Base-by-base conservation (phyloP, 2,329 filamentous ascomycete species). In the Clonostachys chloroleuca region DNA sequence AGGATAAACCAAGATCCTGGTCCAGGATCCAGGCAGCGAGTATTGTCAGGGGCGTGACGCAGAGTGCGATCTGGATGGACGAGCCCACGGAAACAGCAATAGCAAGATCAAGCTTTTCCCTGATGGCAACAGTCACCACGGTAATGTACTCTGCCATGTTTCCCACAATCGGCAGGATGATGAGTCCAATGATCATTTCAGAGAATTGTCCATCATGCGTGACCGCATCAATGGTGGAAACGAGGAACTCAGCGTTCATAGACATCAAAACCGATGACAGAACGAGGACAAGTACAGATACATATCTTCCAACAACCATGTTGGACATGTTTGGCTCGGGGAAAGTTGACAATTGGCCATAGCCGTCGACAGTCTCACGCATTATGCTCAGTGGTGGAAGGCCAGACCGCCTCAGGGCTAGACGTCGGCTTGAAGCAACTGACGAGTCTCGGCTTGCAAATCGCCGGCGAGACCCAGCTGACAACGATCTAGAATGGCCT, bases 1-100 rank as follows among this genome's bases (percentile, higher is more conserved):
- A 90, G 54, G 86, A 84, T 43, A 90, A 72, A n/a, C 79, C 72
- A 62, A 84, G 75, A 17, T 80, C 72, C 37, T 73, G 73, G 12
- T 68, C 59, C 54, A 84, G 64, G 51, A 69, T 68, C 81, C 81
- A 84, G 13, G 78, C 80, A 10, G 82, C 72, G 3, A 84, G 64
- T 12, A 84, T 77, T 4, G 82, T 75, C 40, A 84, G 62, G 0
- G 81, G 81, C 1, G 79, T 79, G 3, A 84, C 75, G 51, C 83
- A 80, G 1, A 84, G 67, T 0, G 80, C 75, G 45, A 84, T 83
- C 55, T 84, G 81, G 48, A 84, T 83, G 0, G 73, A 74, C 10
- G 75, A 80, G 6, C 81, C 78, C 5, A 81, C 66, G 5, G 77
- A 75, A 30, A 81, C 77, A 48, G 74, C 77, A 37, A 81, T 74